Conservation (phyloP, 306 rosid genomes). For the Sindora glabra region DNA sequence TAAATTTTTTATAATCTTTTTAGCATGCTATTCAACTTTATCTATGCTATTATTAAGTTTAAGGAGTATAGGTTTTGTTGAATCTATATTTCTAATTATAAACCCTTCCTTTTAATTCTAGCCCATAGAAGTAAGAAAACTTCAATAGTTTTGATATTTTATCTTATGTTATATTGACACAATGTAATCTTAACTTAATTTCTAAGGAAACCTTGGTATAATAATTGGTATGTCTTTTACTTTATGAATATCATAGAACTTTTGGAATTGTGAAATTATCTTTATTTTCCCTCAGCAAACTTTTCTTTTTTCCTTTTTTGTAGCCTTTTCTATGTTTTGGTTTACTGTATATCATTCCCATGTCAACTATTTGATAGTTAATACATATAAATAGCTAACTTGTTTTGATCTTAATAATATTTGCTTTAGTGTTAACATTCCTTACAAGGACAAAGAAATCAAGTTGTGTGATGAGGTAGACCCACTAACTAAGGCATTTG, state of each 20-base stretch:
- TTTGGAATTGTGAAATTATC: neutral
- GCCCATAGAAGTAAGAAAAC: neutral
- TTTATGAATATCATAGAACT: neutral
- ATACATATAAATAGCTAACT: neutral
- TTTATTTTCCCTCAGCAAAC: neutral
- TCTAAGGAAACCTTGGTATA: neutral
- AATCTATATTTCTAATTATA: neutral
- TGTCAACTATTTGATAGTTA: conserved; percentile 4
- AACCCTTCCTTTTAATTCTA: conserved; percentile 1
- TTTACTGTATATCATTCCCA: neutral
- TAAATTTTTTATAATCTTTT: neutral
- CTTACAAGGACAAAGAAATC: conserved; percentile 79
- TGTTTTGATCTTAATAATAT: conserved; percentile 19
- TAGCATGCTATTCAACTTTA: neutral
- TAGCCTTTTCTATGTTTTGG: neutral
- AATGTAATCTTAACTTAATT: neutral
- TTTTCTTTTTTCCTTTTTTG: neutral
- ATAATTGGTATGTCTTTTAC: neutral
- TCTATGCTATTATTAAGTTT: neutral
- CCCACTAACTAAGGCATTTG: conserved; percentile 80
- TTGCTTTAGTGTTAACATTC: conserved; percentile 62
- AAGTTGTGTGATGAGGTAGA: conserved; percentile 84
- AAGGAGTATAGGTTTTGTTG: neutral
- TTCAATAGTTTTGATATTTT: neutral
- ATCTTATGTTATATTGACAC: neutral